Conservation (phyloP, 2,329 filamentous ascomycete genomes). For the Fusarium sp. region DNA sequence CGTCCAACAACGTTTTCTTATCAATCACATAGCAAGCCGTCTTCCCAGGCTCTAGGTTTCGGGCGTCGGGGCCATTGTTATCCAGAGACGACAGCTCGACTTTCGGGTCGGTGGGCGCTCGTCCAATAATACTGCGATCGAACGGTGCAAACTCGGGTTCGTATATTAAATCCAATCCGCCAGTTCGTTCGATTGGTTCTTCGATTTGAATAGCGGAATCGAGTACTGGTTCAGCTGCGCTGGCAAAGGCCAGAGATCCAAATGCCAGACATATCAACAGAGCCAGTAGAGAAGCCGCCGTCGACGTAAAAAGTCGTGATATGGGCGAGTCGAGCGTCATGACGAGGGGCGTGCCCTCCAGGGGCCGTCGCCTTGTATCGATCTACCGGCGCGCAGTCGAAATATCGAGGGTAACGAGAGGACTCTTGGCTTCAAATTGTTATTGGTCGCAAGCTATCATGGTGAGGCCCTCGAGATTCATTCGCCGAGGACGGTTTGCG, state of each 20-base stretch:
- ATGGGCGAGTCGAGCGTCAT: slow-evolving; percentile 76
- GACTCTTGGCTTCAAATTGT: slow-evolving; percentile 26
- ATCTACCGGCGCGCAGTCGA: slow-evolving; percentile 20
- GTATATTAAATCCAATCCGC: slow-evolving; percentile 55
- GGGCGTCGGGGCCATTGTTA: slow-evolving; percentile 72
- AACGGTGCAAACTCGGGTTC: slow-evolving; percentile 70
- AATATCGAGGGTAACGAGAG: slow-evolving; percentile 10
- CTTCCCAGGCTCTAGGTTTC: slow-evolving; percentile 71
- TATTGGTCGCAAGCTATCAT: slow-evolving; percentile 30
- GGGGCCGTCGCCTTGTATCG: slow-evolving; percentile 44
- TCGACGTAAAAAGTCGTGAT: slow-evolving; percentile 76
- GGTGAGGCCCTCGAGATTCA: slow-evolving; percentile 10
- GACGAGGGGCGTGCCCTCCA: slow-evolving; percentile 55
- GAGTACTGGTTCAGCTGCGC: slow-evolving; percentile 63
- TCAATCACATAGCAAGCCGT: slow-evolving; percentile 59
- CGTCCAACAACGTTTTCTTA: slow-evolving; percentile 43
- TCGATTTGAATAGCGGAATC: slow-evolving; percentile 25
- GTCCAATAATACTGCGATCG: slow-evolving; percentile 71
- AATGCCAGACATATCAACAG: slow-evolving; percentile 66
- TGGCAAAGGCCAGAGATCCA: slow-evolving; percentile 67
- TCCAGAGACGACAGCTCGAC: slow-evolving; percentile 59
- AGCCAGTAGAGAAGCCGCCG: slow-evolving; percentile 69
- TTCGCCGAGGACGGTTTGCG: neutral
- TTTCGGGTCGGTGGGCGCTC: slow-evolving; percentile 54
- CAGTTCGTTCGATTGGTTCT: slow-evolving; percentile 13